phyloP scores from a whole-genome alignment of 164 flowering plant species.

The Dillenia turbinata region DNA sequence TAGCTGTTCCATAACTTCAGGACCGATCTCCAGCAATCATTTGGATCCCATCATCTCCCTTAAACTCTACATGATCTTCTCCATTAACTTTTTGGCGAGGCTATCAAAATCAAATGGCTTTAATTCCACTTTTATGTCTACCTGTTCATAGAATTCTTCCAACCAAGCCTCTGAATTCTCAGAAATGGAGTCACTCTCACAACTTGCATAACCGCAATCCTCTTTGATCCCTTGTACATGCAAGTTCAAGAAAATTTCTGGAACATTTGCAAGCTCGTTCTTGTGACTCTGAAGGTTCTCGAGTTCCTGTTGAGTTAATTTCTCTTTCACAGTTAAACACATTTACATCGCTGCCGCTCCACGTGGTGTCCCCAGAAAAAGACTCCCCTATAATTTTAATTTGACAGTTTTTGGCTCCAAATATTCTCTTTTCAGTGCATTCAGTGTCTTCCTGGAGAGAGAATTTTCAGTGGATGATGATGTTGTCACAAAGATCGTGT shows the following conservation, averaged over 20 bases:
- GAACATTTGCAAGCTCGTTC: slow-evolving; percentile 43
- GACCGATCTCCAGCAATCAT: slow-evolving; percentile 53
- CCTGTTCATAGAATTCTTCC: slow-evolving; percentile 42
- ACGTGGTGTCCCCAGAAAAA: slow-evolving; percentile 8
- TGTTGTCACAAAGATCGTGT: slow-evolving; percentile 53
- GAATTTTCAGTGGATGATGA: slow-evolving; percentile 18
- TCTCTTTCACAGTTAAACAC: slow-evolving; percentile 7
- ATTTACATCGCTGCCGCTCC: slow-evolving; percentile 7
- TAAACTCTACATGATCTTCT: slow-evolving; percentile 30
- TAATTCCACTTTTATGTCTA: slow-evolving; percentile 45
- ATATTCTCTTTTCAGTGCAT: slow-evolving; percentile 53
- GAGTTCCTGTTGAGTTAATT: background rate
- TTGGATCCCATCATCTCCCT: slow-evolving; percentile 28
- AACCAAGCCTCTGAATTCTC: slow-evolving; percentile 56
- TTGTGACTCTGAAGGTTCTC: slow-evolving; percentile 7
- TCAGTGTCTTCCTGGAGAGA: slow-evolving; percentile 13
- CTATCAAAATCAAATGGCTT: slow-evolving; percentile 68
- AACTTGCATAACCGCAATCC: slow-evolving; percentile 14
- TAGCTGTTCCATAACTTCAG: slow-evolving; percentile 61
- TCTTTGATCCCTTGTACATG: slow-evolving; percentile 56
- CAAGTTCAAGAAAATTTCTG: slow-evolving; percentile 46
- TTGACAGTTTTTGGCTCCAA: slow-evolving; percentile 38
- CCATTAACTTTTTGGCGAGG: slow-evolving; percentile 38
- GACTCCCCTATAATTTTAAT: slow-evolving; percentile 41
- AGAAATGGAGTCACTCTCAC: slow-evolving; percentile 26